Evolutionary conservation across 768 basidiomycete genomes (phyloP), one percentile per base, ranked within the genome.

Genomic region (Mycena crocata): DNA sequence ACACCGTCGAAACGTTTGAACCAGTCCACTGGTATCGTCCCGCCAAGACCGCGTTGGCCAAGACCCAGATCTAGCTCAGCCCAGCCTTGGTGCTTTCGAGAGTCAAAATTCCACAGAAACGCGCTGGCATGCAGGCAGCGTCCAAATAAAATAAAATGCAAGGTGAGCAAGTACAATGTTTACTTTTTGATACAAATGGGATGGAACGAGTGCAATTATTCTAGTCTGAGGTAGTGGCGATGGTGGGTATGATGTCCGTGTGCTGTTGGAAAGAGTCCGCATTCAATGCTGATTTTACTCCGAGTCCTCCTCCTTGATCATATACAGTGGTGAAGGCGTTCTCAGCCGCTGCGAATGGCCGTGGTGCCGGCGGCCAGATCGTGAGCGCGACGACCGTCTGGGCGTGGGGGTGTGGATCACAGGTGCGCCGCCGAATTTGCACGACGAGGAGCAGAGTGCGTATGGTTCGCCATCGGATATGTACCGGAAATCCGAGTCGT

Each of bases 301-400:
- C 24, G 69, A 66, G 19, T 70, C 69, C 52, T 70, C 69, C 62
- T 70, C 69, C 2, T 63, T 61, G 40, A 70, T 70, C 52, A 67
- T 61, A 57, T 70, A 70, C 34, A 70, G 28, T 40, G 69, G 69
- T 19, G 69, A 70, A n/a, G 65, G 69, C 52, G 57, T 57, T 26
- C 69, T 32, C 1, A 57, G 57, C 15, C 63, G 67, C 23, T 30
- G 63, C 6, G 42, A 13, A 34, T 52, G 57, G 31, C 56, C 28
- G 30, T 63, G 64, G 31, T 66, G 68, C 30, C 58, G 65, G 21
- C 69, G 64, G 23, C n/a, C n/a, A n/a, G 65, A 66, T 28, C 62
- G 65, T 30, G 61, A 59, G 15, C 69, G 69, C 30, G 68, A 69
- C 1, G 68, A 26, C 7, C 68, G 68, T 35, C 61, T 24, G 13